Conservation (phyloP, 768 basidiomycete genomes). For the Russula griseocarnosa region DNA sequence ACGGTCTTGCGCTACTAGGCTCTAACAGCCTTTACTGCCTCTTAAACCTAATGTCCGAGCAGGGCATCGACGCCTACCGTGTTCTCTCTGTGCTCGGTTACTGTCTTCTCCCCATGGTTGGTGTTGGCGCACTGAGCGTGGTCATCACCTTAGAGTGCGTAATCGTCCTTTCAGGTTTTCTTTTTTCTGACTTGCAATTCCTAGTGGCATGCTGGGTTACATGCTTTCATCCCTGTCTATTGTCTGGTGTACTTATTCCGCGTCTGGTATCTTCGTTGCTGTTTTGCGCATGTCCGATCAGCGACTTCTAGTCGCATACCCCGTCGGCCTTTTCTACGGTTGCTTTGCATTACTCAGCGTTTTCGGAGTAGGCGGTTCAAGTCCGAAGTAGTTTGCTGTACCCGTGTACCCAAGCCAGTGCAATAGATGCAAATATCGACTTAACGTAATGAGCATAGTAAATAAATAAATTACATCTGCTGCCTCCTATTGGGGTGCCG, state of each 20-base stretch:
- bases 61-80: conserved; percentile 92
- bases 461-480: conserved; percentile 18
- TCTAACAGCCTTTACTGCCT: conserved; percentile 89
- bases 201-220: conserved; percentile 81
- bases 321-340: conserved; percentile 88
- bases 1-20: conserved; percentile 95
- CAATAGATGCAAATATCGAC: conserved; percentile 24
- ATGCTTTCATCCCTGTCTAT: conserved; percentile 77
- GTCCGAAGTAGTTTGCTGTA: conserved; percentile 21
- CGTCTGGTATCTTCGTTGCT: conserved; percentile 92
- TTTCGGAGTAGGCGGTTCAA: conserved; percentile 55
- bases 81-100: conserved; percentile 95
- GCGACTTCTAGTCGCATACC: conserved; percentile 92
- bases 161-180: conserved; percentile 13
- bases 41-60: conserved; percentile 94
- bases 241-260: conserved; percentile 95
- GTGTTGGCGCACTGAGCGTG: conserved; percentile 85
- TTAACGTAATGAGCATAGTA: conserved; percentile 29
- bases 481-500: conserved; percentile 12
- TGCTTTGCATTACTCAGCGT: conserved; percentile 92
- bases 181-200: conserved; percentile 17
- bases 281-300: conserved; percentile 96
- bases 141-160: conserved; percentile 84
- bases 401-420: background rate
- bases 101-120: conserved; percentile 95